These are phyloP conservation scores for Heritiera fomes DNA, from an alignment of 345 rosid genomes.

Conservation along the genomic window DNA sequence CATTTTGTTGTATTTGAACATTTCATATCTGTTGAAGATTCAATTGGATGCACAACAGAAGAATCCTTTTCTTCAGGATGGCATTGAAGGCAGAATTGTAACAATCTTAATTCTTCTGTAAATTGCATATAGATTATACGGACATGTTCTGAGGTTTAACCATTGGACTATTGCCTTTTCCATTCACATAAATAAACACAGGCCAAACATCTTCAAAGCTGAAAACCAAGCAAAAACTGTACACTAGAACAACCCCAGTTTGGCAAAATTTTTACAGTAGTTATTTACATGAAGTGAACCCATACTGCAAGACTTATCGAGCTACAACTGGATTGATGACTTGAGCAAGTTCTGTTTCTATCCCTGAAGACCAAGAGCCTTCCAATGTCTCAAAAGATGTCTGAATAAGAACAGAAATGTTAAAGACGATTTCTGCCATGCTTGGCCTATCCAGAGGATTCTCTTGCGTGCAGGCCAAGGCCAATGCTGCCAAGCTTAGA, in stretches of 20 bases:
- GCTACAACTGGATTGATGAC: constrained; percentile 42
- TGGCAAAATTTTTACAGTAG: neutral
- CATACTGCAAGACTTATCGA: constrained; percentile 22
- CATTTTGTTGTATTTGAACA: neutral
- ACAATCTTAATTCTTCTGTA: neutral
- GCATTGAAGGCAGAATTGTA: neutral
- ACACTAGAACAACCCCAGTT: neutral
- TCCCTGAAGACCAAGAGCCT: constrained; percentile 43
- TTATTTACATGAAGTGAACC: neutral
- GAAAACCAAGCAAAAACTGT: neutral
- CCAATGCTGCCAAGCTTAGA: constrained; percentile 48
- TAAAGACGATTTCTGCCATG: constrained; percentile 65
- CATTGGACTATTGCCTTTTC: neutral
- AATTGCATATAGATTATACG: neutral
- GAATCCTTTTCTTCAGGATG: constrained; percentile 16
- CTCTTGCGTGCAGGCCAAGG: constrained; percentile 52
- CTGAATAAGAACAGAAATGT: constrained; percentile 49
- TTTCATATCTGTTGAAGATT: constrained; percentile 34
- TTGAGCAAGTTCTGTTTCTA: constrained; percentile 40
- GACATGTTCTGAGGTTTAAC: neutral
- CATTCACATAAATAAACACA: neutral
- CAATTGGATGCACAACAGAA: constrained; percentile 31
- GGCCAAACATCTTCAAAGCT: constrained; percentile 6
- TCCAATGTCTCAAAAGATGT: constrained; percentile 38
- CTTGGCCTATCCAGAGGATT: constrained; percentile 51